Percentiles rank a stretch among this genome's conserved stretches.
phyloP scores from a whole-genome alignment of 306 rosid genomes.

The Vigna trinervia region DNA sequence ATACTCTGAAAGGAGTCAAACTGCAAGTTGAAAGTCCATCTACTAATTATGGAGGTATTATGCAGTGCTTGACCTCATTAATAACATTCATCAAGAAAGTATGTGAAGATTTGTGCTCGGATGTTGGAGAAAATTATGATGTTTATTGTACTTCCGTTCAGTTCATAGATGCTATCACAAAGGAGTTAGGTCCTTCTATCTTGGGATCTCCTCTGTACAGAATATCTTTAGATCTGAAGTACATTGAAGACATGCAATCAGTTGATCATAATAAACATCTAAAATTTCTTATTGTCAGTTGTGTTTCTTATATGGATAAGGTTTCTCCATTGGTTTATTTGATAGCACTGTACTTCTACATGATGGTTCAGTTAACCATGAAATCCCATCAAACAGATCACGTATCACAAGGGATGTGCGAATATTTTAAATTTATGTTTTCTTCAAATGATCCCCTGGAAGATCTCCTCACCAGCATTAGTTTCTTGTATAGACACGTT shows the following conservation, averaged over 20 bases:
- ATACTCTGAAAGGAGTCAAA: constrained; percentile 72
- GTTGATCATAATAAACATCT: constrained; percentile 46
- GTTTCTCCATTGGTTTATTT: constrained; percentile 82
- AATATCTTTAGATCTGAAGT: constrained; percentile 68
- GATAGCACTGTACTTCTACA: constrained; percentile 60
- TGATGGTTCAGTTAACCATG: constrained; percentile 54
- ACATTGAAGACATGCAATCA: constrained; percentile 51
- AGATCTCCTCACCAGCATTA: constrained; percentile 51
- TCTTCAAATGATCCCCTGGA: constrained; percentile 64
- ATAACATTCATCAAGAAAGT: constrained; percentile 61
- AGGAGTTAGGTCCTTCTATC: constrained; percentile 71
- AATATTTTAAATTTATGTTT: constrained; percentile 64
- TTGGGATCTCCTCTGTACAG: constrained; percentile 82
- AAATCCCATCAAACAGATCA: constrained; percentile 44
- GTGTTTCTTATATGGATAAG: constrained; percentile 72
- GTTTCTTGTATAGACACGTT: constrained; percentile 59
- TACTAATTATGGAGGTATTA: constrained; percentile 62
- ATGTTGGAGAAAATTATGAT: constrained; percentile 52
- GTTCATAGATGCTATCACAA: constrained; percentile 61
- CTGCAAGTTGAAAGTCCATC: constrained; percentile 61
- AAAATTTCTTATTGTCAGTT: constrained; percentile 46
- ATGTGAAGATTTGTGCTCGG: constrained; percentile 57
- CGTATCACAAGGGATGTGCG: constrained; percentile 48
- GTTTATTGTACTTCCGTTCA: constrained; percentile 49
- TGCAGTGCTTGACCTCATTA: constrained; percentile 59